Percentiles rank a stretch among this genome's conserved stretches.
phyloP scores from a whole-genome alignment of 257 asterid species.

The Scutellaria barbata region DNA sequence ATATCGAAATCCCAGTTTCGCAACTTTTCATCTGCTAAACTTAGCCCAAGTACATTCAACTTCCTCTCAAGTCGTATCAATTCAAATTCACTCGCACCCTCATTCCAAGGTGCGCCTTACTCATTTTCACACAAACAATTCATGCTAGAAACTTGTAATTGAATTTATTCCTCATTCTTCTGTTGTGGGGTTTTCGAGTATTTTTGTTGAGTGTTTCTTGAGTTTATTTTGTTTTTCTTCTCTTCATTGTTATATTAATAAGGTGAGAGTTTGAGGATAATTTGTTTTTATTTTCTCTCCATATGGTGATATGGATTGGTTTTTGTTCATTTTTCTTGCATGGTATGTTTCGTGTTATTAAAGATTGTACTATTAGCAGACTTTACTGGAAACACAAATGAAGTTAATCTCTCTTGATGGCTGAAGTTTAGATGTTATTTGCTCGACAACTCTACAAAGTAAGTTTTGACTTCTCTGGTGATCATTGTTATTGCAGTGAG shows the following conservation, averaged over 20 bases:
- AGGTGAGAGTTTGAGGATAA: neutral
- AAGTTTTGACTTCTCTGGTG: constrained; percentile 3
- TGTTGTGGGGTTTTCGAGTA: constrained; percentile 2
- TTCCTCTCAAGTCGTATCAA: constrained; percentile 32
- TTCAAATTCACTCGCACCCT: constrained; percentile 40
- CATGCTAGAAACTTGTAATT: neutral
- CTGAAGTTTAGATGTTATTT: constrained; percentile 1
- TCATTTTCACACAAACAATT: neutral
- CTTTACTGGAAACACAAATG: neutral
- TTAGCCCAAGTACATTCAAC: constrained; percentile 30
- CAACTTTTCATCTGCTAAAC: constrained; percentile 28
- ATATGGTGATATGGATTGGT: neutral
- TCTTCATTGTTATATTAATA: neutral
- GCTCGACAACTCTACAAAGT: neutral
- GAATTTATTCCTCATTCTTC: neutral
- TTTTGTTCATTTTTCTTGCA: constrained; percentile 12
- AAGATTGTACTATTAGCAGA: constrained; percentile 16
- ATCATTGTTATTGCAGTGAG: constrained; percentile 56
- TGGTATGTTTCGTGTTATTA: neutral
- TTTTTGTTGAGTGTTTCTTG: constrained; percentile 2
- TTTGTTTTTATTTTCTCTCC: neutral
- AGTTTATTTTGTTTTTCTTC: neutral
- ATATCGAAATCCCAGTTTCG: constrained; percentile 42
- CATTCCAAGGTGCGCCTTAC: constrained; percentile 49
- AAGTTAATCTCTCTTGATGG: constrained; percentile 7